A percentile compares a stretch with the other conserved stretches of the same genome.
These are phyloP conservation scores for Diacronema lutheri DNA, from an alignment of 78 protist species.

Conservation along the genomic window DNA sequence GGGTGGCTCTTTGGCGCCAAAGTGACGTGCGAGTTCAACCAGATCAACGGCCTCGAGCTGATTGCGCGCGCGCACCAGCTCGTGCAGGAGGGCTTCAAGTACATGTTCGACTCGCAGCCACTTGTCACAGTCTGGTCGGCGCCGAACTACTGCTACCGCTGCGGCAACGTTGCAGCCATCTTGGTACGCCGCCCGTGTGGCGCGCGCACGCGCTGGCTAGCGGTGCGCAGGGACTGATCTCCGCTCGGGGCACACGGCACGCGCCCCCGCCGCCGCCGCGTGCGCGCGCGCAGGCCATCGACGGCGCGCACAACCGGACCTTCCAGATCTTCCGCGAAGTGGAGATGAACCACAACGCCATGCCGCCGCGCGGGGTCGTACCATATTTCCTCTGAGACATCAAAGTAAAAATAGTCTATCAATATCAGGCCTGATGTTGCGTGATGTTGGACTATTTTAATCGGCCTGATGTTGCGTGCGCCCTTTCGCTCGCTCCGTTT, in stretches of 20 bases:
- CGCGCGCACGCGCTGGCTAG: too few species aligned
- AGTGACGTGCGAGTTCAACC: constrained; percentile 57
- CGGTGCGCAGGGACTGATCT: too few species aligned
- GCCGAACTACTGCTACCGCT: constrained; percentile 97
- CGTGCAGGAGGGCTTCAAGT: constrained; percentile 96
- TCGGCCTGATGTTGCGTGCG: too few species aligned
- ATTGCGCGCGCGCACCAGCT: constrained; percentile 96
- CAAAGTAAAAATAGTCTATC: too few species aligned
- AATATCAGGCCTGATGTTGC: too few species aligned
- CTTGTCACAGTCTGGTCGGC: constrained; percentile 98
- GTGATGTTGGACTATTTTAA: too few species aligned
- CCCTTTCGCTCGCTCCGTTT: too few species aligned
- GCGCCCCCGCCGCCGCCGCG: too few species aligned
- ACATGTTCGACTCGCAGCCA: constrained; percentile 71
- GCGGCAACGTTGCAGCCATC: constrained; percentile 88
- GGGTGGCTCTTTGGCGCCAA: constrained; percentile 95
- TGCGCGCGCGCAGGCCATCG: constrained; percentile 23
- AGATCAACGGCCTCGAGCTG: constrained; percentile 81
- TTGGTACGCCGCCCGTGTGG: constrained; percentile 14
- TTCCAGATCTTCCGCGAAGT: constrained; percentile 47
- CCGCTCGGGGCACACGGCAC: too few species aligned
- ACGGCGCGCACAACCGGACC: constrained; percentile 63
- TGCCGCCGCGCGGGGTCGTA: background rate
- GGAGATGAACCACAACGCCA: background rate
- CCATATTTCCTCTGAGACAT: background rate